Evolutionary conservation across 768 basidiomycete genomes (phyloP).

Genomic region (Calocybe gangraenosa): DNA sequence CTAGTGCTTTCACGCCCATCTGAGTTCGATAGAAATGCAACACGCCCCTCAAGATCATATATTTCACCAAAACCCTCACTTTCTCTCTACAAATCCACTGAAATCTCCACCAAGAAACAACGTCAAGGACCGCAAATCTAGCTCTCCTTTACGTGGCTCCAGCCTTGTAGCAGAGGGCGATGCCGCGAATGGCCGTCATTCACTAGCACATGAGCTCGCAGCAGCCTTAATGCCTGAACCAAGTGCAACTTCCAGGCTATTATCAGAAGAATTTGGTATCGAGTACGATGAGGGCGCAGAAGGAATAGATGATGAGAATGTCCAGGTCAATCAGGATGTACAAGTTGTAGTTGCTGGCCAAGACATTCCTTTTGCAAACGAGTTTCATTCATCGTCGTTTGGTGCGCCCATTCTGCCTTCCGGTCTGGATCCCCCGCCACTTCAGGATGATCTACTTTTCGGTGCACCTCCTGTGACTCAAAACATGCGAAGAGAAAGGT

Average conservation of each 20-base stretch:
- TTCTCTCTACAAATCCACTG: conserved; percentile 28
- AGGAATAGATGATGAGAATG: conserved; percentile 58
- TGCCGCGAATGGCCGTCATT: conserved; percentile 48
- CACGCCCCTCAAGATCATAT: conserved; percentile 28
- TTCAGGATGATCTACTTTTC: conserved; percentile 44
- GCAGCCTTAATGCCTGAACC: conserved; percentile 88
- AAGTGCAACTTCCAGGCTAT: conserved; percentile 65
- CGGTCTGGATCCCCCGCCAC: conserved; percentile 25
- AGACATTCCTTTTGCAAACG: conserved; percentile 39
- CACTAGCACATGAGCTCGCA: conserved; percentile 84
- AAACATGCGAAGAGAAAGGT: conserved; percentile 23
- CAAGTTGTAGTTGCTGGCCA: conserved; percentile 26
- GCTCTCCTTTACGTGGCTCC: conserved; percentile 44
- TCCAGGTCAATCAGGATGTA: conserved; percentile 24
- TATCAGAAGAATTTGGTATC: conserved; percentile 87
- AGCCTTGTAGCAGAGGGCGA: conserved; percentile 35
- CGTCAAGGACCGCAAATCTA: conserved; percentile 41
- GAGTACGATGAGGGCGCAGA: conserved; percentile 87
- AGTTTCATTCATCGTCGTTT: conserved; percentile 31
- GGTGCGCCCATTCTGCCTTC: conserved; percentile 20
- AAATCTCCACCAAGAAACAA: conserved; percentile 33
- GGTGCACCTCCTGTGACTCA: conserved; percentile 30
- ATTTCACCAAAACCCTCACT: conserved; percentile 24
- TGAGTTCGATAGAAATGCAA: conserved; percentile 9
- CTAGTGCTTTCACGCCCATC: not conserved